Evolutionary conservation across 2,329 filamentous ascomycete species (phyloP).

Genomic region (Fusarium tricinctum): DNA sequence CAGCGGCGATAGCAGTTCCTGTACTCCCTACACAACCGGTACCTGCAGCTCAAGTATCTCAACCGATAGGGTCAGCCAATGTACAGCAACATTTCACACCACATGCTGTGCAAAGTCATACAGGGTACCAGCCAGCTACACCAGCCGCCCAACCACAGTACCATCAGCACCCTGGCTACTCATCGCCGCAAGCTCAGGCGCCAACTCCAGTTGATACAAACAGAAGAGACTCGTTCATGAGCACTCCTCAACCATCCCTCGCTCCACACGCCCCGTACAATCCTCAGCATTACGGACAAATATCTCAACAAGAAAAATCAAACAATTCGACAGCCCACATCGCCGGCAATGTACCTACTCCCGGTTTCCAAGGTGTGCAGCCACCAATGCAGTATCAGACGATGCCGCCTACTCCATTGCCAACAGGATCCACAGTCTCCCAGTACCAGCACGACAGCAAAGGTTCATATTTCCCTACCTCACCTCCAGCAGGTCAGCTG

Average conservation of each 20-base stretch:
- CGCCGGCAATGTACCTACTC: background rate
- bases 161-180: background rate
- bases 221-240: conserved; percentile 14
- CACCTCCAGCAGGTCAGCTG: background rate
- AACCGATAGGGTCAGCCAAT: no score
- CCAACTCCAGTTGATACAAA: background rate
- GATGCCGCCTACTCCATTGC: conserved; percentile 11
- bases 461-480: conserved; percentile 14
- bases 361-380: background rate
- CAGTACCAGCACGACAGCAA: conserved; percentile 13
- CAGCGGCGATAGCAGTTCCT: background rate
- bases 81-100: background rate
- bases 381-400: conserved; percentile 13
- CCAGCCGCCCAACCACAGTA: conserved; percentile 3
- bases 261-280: conserved; percentile 20
- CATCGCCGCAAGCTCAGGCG: background rate
- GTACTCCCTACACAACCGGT: background rate
- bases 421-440: background rate
- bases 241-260: background rate
- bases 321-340: background rate
- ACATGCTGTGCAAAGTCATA: background rate
- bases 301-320: conserved; percentile 1
- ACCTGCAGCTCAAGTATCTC: background rate
- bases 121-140: background rate
- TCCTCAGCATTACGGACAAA: conserved; percentile 30